Conservation (phyloP, 2,329 filamentous ascomycete species). For the Hymenoscyphus infarciens region DNA sequence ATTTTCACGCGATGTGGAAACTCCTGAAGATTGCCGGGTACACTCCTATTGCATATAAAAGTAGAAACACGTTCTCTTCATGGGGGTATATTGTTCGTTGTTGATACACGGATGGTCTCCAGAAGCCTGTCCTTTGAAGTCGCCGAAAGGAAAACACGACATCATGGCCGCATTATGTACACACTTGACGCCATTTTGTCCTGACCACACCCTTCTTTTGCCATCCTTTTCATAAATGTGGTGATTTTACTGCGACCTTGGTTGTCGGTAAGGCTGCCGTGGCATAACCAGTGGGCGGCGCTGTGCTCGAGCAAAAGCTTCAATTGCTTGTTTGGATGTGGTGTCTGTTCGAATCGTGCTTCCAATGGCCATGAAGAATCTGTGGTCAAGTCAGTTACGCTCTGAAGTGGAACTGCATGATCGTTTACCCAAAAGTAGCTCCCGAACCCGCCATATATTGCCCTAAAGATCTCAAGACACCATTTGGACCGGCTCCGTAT, state of each 20-base stretch:
- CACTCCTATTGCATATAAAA: neutral
- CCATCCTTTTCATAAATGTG: neutral
- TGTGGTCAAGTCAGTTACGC: conserved; percentile 34
- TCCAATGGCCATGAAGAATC: conserved; percentile 98
- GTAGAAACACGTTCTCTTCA: neutral
- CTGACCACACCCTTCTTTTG: neutral
- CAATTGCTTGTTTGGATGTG: conserved; percentile 66
- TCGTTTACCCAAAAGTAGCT: conserved; percentile 83
- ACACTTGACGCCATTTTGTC: conserved; percentile 4
- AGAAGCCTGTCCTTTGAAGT: neutral
- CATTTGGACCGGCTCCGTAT: conserved; percentile 88
- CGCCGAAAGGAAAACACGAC: neutral
- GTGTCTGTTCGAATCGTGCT: conserved; percentile 90
- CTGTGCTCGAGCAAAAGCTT: conserved; percentile 72
- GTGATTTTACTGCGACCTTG: conserved; percentile 13
- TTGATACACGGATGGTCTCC: neutral
- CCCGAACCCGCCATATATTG: conserved; percentile 97
- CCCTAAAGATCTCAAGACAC: conserved; percentile 88
- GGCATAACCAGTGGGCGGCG: conserved; percentile 67
- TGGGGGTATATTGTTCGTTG: conserved; percentile 4
- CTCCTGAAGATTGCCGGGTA: neutral
- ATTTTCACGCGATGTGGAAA: neutral
- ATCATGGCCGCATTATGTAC: conserved; percentile 4
- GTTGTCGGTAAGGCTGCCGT: conserved; percentile 26
- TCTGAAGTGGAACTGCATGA: neutral